Evolutionary conservation across 257 asterid genomes (phyloP).

Genomic region (Henckelia pumila): DNA sequence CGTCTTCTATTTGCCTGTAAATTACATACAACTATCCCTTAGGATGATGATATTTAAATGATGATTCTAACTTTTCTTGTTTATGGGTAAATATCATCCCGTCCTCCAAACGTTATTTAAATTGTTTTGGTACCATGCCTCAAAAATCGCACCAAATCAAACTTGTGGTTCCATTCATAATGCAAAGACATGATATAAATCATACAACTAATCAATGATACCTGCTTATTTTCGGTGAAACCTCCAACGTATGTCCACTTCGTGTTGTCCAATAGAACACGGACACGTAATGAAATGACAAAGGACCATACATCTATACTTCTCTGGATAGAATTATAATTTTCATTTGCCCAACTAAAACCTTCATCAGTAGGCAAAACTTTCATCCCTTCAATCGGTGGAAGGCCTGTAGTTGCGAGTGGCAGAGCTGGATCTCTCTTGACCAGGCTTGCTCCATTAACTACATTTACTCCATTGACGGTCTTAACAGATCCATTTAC

Average conservation of each 20-base stretch:
- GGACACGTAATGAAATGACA: constrained; percentile 80
- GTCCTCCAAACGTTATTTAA: no score
- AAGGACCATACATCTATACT: constrained; percentile 88
- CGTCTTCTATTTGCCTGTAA: constrained; percentile 64
- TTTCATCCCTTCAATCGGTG: constrained; percentile 63
- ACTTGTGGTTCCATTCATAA: neutral
- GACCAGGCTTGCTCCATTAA: constrained; percentile 49
- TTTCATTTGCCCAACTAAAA: constrained; percentile 94
- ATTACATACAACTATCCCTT: constrained; percentile 4
- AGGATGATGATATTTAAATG: constrained; percentile 13
- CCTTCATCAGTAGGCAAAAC: constrained; percentile 93
- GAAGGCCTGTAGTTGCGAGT: constrained; percentile 38
- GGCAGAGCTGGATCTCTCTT: constrained; percentile 42
- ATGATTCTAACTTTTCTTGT: constrained; percentile 1
- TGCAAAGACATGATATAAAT: neutral
- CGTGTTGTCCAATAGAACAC: constrained; percentile 72
- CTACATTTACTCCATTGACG: constrained; percentile 37
- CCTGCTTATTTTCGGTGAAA: constrained; percentile 88
- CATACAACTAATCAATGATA: constrained; percentile 21
- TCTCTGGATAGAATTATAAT: constrained; percentile 78
- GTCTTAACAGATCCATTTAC: constrained; percentile 46
- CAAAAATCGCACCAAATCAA: neutral
- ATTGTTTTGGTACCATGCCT: neutral
- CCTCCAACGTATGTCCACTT: constrained; percentile 81
- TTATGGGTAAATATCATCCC: neutral